These are phyloP conservation scores for Ogataea nakhonphanomensis DNA, from an alignment of 805 yeast genomes.

Conservation along the genomic window DNA sequence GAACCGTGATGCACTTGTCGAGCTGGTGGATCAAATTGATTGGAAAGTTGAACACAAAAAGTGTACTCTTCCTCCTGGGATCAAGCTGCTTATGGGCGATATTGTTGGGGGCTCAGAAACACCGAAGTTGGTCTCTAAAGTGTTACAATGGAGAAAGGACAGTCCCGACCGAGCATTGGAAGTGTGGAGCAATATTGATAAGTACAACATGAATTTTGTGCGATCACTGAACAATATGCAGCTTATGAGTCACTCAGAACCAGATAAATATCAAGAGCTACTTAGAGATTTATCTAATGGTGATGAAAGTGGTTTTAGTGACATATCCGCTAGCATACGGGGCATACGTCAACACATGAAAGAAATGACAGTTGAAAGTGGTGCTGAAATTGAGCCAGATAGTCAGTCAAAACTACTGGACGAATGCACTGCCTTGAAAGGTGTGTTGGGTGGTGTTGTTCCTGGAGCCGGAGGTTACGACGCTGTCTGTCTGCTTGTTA, in stretches of 20 bases:
- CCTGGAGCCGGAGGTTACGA: conserved; percentile 99
- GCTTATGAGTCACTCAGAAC: conserved; percentile 28
- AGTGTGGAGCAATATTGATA: conserved; percentile 55
- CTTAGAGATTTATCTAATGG: conserved; percentile 21
- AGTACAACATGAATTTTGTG: conserved; percentile 57
- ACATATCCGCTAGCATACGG: conserved; percentile 39
- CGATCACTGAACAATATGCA: conserved; percentile 42
- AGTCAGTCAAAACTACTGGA: conserved; percentile 71
- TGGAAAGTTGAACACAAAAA: conserved; percentile 62
- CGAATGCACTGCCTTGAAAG: conserved; percentile 50
- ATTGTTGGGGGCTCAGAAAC: conserved; percentile 91
- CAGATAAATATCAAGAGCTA: conserved; percentile 34
- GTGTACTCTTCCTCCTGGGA: conserved; percentile 63
- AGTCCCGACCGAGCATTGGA: conserved; percentile 47
- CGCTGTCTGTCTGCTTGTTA: conserved; percentile 75
- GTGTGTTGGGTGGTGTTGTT: conserved; percentile 92
- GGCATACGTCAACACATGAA: conserved; percentile 58
- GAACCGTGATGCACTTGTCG: conserved; percentile 24
- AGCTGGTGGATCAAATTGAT: conserved; percentile 39
- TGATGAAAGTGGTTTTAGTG: conserved; percentile 21
- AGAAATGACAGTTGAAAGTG: conserved; percentile 57
- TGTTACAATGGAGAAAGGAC: conserved; percentile 62
- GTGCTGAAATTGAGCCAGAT: conserved; percentile 86
- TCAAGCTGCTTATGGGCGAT: conserved; percentile 87
- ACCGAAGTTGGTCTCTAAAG: conserved; percentile 79